A percentile compares a stretch with the other conserved stretches of the same genome.
Evolutionary conservation across 1,284 basidiomycete species (phyloP).

Genomic region (Ganoderma boninense): DNA sequence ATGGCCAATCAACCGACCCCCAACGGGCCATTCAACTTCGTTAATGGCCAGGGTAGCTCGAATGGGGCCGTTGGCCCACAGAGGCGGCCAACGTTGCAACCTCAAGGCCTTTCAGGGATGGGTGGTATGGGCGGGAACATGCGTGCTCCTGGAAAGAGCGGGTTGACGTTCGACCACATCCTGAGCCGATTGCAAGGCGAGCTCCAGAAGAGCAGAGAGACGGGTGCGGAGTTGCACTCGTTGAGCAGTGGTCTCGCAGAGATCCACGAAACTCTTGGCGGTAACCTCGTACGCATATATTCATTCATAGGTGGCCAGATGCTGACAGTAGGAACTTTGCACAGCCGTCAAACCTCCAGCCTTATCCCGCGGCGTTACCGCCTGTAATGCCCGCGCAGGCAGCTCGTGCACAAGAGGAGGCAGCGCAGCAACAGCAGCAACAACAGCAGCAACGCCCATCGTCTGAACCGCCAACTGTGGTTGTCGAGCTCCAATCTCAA

Average conservation of each 20-base stretch:
- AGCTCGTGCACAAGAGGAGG: slow-evolving; percentile 43
- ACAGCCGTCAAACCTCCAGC: slow-evolving; percentile 65
- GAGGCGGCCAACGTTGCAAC: slow-evolving; percentile 63
- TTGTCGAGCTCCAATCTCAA: slow-evolving; percentile 82
- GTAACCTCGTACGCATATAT: slow-evolving; percentile 70
- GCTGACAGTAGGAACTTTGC: slow-evolving; percentile 12
- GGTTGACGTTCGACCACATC: slow-evolving; percentile 86
- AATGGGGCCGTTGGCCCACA: slow-evolving; percentile 49
- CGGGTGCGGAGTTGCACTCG: slow-evolving; percentile 87
- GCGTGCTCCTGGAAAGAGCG: slow-evolving; percentile 77
- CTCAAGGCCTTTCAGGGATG: slow-evolving; percentile 70
- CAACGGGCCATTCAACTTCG: slow-evolving; percentile 51
- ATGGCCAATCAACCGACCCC: slow-evolving; percentile 46
- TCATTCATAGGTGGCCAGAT: background rate
- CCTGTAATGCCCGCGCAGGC: slow-evolving; percentile 67
- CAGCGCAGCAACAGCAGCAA: slow-evolving; percentile 10
- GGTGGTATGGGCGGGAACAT: slow-evolving; percentile 78
- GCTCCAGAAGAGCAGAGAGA: slow-evolving; percentile 93
- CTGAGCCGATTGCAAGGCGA: slow-evolving; percentile 85
- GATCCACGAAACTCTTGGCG: slow-evolving; percentile 92
- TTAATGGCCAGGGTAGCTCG: slow-evolving; percentile 43
- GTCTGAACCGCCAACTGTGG: slow-evolving; percentile 49
- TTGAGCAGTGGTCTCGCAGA: slow-evolving; percentile 89
- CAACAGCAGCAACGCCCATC: slow-evolving; percentile 26
- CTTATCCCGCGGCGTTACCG: slow-evolving; percentile 70